Base-by-base conservation (phyloP, 2,329 filamentous ascomycete genomes). In the Trichoderma atrobrunneum region DNA sequence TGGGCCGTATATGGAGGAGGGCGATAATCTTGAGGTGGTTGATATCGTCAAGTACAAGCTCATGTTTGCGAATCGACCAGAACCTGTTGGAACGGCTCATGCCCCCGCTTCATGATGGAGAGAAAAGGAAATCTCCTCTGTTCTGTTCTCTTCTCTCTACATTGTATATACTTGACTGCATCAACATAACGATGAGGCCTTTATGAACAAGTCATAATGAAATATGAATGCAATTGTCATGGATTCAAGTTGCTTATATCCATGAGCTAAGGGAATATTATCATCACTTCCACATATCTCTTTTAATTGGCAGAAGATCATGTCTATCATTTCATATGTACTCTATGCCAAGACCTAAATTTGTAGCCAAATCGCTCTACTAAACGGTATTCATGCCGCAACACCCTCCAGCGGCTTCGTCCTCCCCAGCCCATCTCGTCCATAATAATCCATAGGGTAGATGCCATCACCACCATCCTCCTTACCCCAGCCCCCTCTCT, bases 371-470 rank as follows among this genome's bases (percentile, higher is more conserved):
- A 24, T 24, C 21, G 21, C 48, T 54, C 48, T 24, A 21, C 48
- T 6, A 36, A 16, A 30, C 3, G 3, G 18, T 69, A 64, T 78
- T 69, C 74, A 74, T 1, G 68, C 66, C 11, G 73, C 75, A 16
- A 74, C 78, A 48, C 80, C 76, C 24, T 80, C 78, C 12, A 79
- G 73, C 6, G 85, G 82, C 78, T 87, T 94, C 36, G 92, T 95
- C 80, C 96, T 89, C 1, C 95, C 96, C 70, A 99, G 79, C 0
- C 96, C 96, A 60, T 98, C 93, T 80, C 92, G 95, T 0, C 91
- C 95, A 82, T 99, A 99, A 79, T 97, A 99, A 81, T 99, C 95
- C 96, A 99, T 99, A 0, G 95, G 95, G 83, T 99, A 99, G 16
- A 94, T 87, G 1, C 89, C 92, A 71, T 85, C 72, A 7, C 73